Evolutionary conservation across 768 basidiomycete species (phyloP), one percentile per base, ranked within the genome.

Genomic region (Suillus clintonianus): DNA sequence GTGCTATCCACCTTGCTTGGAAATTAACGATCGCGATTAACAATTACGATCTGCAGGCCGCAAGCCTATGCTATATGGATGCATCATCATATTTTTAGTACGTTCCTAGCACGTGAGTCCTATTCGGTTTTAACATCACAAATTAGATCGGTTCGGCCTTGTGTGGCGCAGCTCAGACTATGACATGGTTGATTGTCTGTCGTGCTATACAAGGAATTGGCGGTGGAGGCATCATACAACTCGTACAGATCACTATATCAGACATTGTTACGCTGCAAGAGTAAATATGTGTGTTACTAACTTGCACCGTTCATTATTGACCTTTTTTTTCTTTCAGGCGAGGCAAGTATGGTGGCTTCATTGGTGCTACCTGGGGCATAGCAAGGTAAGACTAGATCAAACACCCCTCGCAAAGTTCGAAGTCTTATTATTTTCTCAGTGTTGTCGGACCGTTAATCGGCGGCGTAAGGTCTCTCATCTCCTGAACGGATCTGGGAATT

Each of bases 171-270:
- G 80, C 81, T 2, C 75, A 82, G 66, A 78, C 41, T 43, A 79
- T 82, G 77, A 70, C 73, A 6, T 81, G 80, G 81, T 72, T 83
- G 32, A 78, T 78, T 65, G 65, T 77, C 24, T 73, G 71, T 47
- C 77, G 81, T n/a, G 81, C 78, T 2, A 62, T 82, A 3, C 81
- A 83, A 69, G 81, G 81, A 43, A 73, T 82, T 14, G 82, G 82
- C 22, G 81, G 78, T 3, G 79, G 80, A 1, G 80, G 76, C 6
- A 79, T 79, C 43, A 62, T 71, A 10, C 77, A 81, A 64, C 59
- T 79, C 61, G 70, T 75, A 2, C 75, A 80, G 62, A 80, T 80
- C 48, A 76, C 74, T 15, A 72, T 79, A 43, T 71, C 77, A 11
- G 83, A 84, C 62, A 81, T 84, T 42, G 70, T 78, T 5, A 58